Base-by-base conservation (phyloP, 1,284 basidiomycete genomes). In the Fistulina hepatica region DNA sequence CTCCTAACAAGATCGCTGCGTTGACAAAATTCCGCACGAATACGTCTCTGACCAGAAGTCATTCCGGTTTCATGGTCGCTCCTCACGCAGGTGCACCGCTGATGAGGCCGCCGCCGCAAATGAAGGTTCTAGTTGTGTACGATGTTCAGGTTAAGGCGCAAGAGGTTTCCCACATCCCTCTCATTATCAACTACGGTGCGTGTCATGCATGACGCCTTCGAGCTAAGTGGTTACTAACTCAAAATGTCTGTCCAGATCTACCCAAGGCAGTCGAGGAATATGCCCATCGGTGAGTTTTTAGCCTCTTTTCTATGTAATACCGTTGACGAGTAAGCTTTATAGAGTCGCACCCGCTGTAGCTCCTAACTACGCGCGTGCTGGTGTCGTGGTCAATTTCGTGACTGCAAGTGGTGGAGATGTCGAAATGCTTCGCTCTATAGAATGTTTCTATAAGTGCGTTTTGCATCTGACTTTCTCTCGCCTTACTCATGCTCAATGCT, bases 381-480 rank as follows among this genome's bases (percentile, higher is more conserved):
- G 89, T 36, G 88, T 95, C 28, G 75, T 95, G 44, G 73, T 95
- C 53, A 94, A 93, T 55, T 93, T 95, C 52, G 92, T 97, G 42
- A 95, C 93, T 42, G 92, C 92, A 31, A 91, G 90, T 2, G 92
- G 92, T 23, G 92, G 92, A 32, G 92, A 97, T 56, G 90, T 97
- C 34, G 92, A 97, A 65, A 95, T 95, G 92, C 67, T 97, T 47
- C 76, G 92, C 53, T 91, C 86, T 49, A 93, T 95, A 66, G 92
- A 97, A 67, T 94, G 91, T 71, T 91, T 90, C 62, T 93, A 92
- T 71, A 88, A 91, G 74, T 92, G 86, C 66, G 86, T 86, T 86
- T 83, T 62, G 83, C 86, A 61, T 57, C 83, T 71, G 22, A 19
- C 20, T 19, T 15, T 21, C 21, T 21, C 34, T n/a, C 10, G 6